Conservation (phyloP, 768 basidiomycete genomes). For the Trametes maxima region DNA sequence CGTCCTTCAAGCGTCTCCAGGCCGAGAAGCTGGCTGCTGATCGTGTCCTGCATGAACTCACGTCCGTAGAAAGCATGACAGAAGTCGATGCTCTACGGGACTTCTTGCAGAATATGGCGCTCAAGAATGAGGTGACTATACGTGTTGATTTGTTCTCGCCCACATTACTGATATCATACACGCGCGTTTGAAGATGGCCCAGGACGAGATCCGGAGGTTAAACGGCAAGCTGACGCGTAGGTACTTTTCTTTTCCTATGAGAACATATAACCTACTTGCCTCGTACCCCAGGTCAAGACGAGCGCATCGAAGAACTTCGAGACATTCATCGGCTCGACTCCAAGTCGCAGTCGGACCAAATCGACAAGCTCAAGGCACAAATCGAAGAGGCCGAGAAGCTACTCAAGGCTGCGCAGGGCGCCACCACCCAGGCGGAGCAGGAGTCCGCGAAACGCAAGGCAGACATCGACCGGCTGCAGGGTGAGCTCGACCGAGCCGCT, state of each 20-base stretch:
- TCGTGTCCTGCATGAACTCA: conserved; percentile 64
- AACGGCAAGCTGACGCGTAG: conserved; percentile 72
- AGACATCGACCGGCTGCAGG: conserved; percentile 60
- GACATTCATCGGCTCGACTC: conserved; percentile 83
- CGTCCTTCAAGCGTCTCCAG: conserved; percentile 75
- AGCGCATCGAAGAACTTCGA: conserved; percentile 79
- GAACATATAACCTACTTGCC: not conserved
- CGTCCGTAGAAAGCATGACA: conserved; percentile 65
- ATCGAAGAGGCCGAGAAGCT: conserved; percentile 71
- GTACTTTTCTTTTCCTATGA: conserved; percentile 24
- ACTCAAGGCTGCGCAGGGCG: conserved; percentile 56
- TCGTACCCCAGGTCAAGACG: conserved; percentile 68
- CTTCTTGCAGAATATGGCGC: conserved; percentile 65
- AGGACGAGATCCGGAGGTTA: conserved; percentile 79
- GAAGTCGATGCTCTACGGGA: conserved; percentile 72
- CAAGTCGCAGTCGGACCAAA: conserved; percentile 73
- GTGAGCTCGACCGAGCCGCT: conserved; percentile 65
- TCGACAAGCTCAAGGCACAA: conserved; percentile 70
- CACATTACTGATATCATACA: not conserved
- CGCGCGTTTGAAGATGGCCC: conserved; percentile 51
- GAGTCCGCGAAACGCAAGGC: conserved; percentile 50
- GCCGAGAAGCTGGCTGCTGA: conserved; percentile 73
- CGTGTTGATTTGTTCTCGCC: not conserved
- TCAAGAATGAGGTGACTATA: conserved; percentile 72
- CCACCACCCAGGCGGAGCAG: conserved; percentile 51